Evolutionary conservation across 1,284 basidiomycete genomes (phyloP).

Genomic region (Phylloboletellus chloephorus): DNA sequence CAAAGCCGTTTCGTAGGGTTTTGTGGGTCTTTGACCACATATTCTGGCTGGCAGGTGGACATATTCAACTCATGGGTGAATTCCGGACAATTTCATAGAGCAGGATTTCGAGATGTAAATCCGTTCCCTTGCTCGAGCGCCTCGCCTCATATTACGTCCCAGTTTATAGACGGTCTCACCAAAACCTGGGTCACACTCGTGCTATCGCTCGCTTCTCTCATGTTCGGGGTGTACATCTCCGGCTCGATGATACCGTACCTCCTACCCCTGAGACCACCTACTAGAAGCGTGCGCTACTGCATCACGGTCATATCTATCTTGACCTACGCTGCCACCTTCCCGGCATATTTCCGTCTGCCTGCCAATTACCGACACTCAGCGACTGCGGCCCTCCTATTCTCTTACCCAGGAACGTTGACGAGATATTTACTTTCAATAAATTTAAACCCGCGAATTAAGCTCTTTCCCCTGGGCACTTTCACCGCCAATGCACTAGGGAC

Average conservation of each 20-base stretch:
- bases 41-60: constrained; percentile 92
- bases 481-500: constrained; percentile 82
- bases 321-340: constrained; percentile 62
- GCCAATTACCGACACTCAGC: constrained; percentile 70
- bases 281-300: constrained; percentile 38
- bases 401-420: constrained; percentile 83
- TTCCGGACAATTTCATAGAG: constrained; percentile 48
- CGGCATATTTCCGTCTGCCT: constrained; percentile 74
- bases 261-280: constrained; percentile 38
- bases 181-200: constrained; percentile 77
- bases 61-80: constrained; percentile 87
- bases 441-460: constrained; percentile 62
- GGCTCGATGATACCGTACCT: constrained; percentile 38
- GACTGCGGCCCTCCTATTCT: constrained; percentile 85
- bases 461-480: constrained; percentile 86
- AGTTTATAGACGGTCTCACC: constrained; percentile 86
- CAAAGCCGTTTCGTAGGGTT: constrained; percentile 63
- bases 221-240: constrained; percentile 56
- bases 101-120: constrained; percentile 76
- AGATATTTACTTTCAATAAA: constrained; percentile 75
- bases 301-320: constrained; percentile 48
- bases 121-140: neutral
- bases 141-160: constrained; percentile 13
- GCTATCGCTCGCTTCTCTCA: constrained; percentile 61
- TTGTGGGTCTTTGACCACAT: constrained; percentile 95